Evolutionary conservation across 164 flowering plant genomes (phyloP).

Genomic region (Magnolia officinalis): DNA sequence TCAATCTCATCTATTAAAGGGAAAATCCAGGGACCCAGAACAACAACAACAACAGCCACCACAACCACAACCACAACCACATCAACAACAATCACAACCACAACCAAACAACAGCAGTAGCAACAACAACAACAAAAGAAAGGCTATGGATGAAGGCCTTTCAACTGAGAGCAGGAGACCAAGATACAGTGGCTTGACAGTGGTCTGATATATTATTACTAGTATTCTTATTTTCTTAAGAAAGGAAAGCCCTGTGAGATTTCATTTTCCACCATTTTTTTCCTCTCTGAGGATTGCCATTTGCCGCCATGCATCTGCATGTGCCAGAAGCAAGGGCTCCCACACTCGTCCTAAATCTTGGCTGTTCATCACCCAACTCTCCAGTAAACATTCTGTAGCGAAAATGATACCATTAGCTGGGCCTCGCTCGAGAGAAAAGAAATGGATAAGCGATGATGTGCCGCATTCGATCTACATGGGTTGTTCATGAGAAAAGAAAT

Average conservation of each 20-base stretch:
- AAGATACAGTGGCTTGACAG: conserved; percentile 37
- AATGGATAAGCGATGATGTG: too few relatives aligned
- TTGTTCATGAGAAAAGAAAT: too few relatives aligned
- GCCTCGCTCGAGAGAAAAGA: too few relatives aligned
- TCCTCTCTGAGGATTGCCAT: not conserved
- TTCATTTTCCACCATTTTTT: not conserved
- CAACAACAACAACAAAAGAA: conserved; percentile 41
- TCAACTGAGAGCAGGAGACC: conserved; percentile 56
- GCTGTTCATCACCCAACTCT: not conserved
- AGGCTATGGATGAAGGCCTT: conserved; percentile 46
- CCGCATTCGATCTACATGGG: not conserved
- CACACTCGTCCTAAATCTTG: not conserved
- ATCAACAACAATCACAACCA: conserved; percentile 9
- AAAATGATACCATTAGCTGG: too few relatives aligned
- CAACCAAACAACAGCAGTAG: conserved; percentile 5
- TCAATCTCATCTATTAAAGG: conserved; percentile 59
- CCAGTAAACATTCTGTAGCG: not conserved
- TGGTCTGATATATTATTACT: not conserved
- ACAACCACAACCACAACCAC: conserved; percentile 2
- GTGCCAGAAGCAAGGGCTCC: not conserved
- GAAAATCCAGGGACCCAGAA: conserved; percentile 31
- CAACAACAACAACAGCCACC: conserved; percentile 33
- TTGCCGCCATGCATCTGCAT: not conserved
- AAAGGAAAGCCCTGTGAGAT: not conserved
- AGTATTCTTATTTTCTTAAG: not conserved